These are phyloP conservation scores for Yamadazyma spencermartinsiae DNA, from an alignment of 1,139 yeast genomes.

Conservation along the genomic window DNA sequence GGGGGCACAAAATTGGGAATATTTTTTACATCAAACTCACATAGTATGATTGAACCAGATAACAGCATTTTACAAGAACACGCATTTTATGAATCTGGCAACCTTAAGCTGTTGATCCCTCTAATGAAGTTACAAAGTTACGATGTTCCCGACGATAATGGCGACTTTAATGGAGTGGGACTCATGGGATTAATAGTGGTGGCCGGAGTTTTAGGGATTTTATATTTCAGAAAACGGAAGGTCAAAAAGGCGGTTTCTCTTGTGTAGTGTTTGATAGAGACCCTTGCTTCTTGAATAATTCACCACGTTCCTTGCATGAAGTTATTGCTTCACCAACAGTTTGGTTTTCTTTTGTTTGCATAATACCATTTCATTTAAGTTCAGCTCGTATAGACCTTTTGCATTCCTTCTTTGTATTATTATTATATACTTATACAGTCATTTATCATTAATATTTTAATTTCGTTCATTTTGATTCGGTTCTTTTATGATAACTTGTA, in stretches of 20 bases:
- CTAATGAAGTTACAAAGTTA: constrained; percentile 17
- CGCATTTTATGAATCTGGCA: constrained; percentile 18
- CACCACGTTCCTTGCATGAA: no score
- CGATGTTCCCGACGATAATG: constrained; percentile 8
- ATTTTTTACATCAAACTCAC: no score
- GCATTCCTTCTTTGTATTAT: constrained; percentile 1
- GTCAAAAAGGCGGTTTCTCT: constrained; percentile 2
- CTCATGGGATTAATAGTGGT: constrained; percentile 6
- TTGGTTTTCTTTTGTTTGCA: constrained; percentile 1
- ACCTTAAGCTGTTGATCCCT: constrained; percentile 16
- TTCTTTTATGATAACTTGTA: background rate
- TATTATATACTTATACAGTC: background rate
- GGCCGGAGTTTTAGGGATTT: constrained; percentile 1
- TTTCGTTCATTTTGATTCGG: background rate
- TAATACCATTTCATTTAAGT: background rate
- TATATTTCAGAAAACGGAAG: background rate
- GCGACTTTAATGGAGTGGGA: background rate
- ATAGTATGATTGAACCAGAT: constrained; percentile 10
- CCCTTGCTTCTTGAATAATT: no score
- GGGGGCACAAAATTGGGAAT: no score
- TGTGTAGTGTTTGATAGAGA: background rate
- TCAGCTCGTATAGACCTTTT: background rate
- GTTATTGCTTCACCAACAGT: no score
- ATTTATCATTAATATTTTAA: background rate
- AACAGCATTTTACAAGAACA: constrained; percentile 15